Evolutionary conservation across 805 yeast genomes (phyloP).

Genomic region (Metschnikowia aberdeeniae): DNA sequence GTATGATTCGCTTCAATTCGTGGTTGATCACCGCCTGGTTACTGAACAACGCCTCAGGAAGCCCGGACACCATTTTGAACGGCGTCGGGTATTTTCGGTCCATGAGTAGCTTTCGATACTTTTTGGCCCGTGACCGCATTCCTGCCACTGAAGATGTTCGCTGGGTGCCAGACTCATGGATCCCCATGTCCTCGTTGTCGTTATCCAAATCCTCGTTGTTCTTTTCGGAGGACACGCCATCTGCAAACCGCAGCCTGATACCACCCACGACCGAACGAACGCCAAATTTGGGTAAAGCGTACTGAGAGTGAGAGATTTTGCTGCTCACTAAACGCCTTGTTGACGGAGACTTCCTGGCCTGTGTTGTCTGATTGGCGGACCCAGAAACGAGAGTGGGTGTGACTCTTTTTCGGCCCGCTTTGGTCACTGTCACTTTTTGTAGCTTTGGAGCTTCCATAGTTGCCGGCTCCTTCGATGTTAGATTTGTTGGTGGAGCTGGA

Average conservation of each 20-base stretch:
- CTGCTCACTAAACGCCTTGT: constrained; percentile 10
- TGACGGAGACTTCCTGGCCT: not conserved
- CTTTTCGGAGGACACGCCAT: constrained; percentile 11
- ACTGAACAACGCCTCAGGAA: constrained; percentile 35
- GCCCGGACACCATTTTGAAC: constrained; percentile 31
- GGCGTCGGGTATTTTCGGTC: constrained; percentile 34
- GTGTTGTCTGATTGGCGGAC: constrained; percentile 24
- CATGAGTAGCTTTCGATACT: constrained; percentile 26
- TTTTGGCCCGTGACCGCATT: constrained; percentile 30
- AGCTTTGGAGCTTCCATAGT: constrained; percentile 6
- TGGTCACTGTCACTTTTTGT: constrained; percentile 58
- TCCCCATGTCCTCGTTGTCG: constrained; percentile 47
- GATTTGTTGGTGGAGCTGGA: not conserved
- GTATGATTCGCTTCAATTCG: constrained; percentile 29
- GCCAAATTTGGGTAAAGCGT: constrained; percentile 58
- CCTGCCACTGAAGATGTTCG: constrained; percentile 27
- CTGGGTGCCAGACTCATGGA: constrained; percentile 19
- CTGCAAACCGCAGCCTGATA: constrained; percentile 8
- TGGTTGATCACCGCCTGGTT: constrained; percentile 28
- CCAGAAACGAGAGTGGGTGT: constrained; percentile 63
- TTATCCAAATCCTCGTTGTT: constrained; percentile 36
- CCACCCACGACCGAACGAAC: constrained; percentile 64
- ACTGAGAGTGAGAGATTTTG: constrained; percentile 43
- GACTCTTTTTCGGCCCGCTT: constrained; percentile 73
- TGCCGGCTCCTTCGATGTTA: not conserved